Evolutionary conservation across 768 basidiomycete species (phyloP).

Genomic region (Myochromella boudieri): DNA sequence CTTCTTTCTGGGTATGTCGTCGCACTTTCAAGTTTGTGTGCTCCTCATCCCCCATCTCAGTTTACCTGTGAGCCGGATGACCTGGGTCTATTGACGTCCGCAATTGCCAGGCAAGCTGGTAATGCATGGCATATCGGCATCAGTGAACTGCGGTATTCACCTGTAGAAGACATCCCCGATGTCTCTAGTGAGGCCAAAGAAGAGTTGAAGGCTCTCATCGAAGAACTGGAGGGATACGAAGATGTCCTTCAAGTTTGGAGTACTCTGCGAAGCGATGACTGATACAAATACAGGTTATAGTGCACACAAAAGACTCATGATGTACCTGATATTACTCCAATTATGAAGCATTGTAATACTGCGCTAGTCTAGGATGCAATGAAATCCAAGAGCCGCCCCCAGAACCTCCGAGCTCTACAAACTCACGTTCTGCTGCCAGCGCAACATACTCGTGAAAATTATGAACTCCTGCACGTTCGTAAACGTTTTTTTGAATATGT

Average conservation of each 20-base stretch:
- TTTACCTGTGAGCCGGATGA: slow-evolving; percentile 43
- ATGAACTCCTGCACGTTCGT: slow-evolving; percentile 27
- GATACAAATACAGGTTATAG: slow-evolving; percentile 1
- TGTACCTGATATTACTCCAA: not conserved
- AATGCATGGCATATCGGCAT: slow-evolving; percentile 7
- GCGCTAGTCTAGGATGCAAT: not conserved
- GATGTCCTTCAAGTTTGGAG: slow-evolving; percentile 64
- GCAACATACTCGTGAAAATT: slow-evolving; percentile 31
- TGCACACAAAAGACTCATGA: not conserved
- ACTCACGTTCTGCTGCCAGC: slow-evolving; percentile 25
- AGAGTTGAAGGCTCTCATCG: slow-evolving; percentile 44
- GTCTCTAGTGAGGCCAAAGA: slow-evolving; percentile 37
- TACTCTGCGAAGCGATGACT: slow-evolving; percentile 33
- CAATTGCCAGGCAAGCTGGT: slow-evolving; percentile 27
- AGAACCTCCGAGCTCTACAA: slow-evolving; percentile 30
- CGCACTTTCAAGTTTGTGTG: not conserved
- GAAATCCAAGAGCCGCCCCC: slow-evolving; percentile 27
- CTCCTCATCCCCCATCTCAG: slow-evolving; percentile 24
- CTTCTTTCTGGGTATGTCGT: slow-evolving; percentile 12
- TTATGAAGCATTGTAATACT: no score
- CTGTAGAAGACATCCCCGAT: slow-evolving; percentile 37
- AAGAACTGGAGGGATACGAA: slow-evolving; percentile 54
- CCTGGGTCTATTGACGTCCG: slow-evolving; percentile 37
- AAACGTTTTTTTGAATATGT: slow-evolving; percentile 18
- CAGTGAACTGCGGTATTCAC: slow-evolving; percentile 52